phyloP scores from a whole-genome alignment of 1,284 basidiomycete species.

The Wallemia mellicola region DNA sequence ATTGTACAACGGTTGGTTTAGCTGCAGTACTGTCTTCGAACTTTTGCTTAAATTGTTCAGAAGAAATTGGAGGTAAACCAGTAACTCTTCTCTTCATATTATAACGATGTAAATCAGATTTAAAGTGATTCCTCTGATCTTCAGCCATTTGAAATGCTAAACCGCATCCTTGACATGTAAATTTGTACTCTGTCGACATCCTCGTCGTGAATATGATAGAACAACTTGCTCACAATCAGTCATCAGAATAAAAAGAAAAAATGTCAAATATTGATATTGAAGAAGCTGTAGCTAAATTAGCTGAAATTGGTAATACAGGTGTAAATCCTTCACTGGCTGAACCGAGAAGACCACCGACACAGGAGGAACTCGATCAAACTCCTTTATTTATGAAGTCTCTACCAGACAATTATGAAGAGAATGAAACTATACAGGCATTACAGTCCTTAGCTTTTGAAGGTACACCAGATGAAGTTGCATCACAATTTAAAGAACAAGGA shows the following conservation, averaged over 20 bases:
- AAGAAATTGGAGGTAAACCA: slow-evolving; percentile 51
- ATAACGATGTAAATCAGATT: slow-evolving; percentile 83
- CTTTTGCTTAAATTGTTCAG: slow-evolving; percentile 58
- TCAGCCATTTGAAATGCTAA: slow-evolving; percentile 61
- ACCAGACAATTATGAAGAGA: slow-evolving; percentile 32
- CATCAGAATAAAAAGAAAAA: background rate
- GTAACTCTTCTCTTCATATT: slow-evolving; percentile 46
- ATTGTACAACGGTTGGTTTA: background rate
- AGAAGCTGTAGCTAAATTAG: background rate
- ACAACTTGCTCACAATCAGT: background rate
- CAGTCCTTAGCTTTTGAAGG: slow-evolving; percentile 67
- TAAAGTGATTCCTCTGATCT: slow-evolving; percentile 72
- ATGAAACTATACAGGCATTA: slow-evolving; percentile 44
- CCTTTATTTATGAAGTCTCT: slow-evolving; percentile 83
- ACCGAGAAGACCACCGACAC: background rate
- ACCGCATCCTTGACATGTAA: slow-evolving; percentile 74
- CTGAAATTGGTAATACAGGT: background rate
- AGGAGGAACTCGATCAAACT: slow-evolving; percentile 2
- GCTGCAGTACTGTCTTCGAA: slow-evolving; percentile 17
- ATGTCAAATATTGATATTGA: background rate
- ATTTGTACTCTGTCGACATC: slow-evolving; percentile 13
- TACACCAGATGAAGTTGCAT: slow-evolving; percentile 66
- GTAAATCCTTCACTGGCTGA: background rate
- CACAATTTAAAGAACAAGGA: slow-evolving; percentile 79
- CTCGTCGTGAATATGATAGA: background rate